These are phyloP conservation scores for Boletus pseudo-olivaceus DNA, from an alignment of 768 basidiomycete genomes.

Conservation along the genomic window DNA sequence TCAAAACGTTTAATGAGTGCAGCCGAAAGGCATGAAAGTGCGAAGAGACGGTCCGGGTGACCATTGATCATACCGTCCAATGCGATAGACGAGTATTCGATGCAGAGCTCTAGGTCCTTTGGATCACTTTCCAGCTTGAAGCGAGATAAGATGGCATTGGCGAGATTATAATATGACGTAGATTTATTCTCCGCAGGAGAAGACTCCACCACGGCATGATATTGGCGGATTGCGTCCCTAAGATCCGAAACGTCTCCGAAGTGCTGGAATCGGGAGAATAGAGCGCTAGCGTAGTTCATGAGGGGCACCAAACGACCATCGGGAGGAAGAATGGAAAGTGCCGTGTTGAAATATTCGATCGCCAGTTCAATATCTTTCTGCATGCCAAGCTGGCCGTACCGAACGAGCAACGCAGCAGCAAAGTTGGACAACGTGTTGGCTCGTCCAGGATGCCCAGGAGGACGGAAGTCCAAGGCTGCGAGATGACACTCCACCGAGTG, in stretches of 20 bases:
- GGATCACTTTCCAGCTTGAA: constrained; percentile 20
- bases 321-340: constrained; percentile 18
- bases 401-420: constrained; percentile 27
- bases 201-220: constrained; percentile 18
- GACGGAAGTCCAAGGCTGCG: constrained; percentile 25
- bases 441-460: constrained; percentile 25
- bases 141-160: constrained; percentile 29
- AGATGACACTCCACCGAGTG: constrained; percentile 28
- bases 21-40: constrained; percentile 21
- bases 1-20: constrained; percentile 25
- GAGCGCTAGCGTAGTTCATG: constrained; percentile 31
- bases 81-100: constrained; percentile 19
- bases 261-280: constrained; percentile 25
- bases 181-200: constrained; percentile 16
- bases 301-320: constrained; percentile 18
- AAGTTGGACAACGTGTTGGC: constrained; percentile 26
- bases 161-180: constrained; percentile 27
- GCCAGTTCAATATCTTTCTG: constrained; percentile 30
- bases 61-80: constrained; percentile 9
- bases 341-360: constrained; percentile 22
- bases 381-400: constrained; percentile 22
- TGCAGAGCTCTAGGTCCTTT: constrained; percentile 23
- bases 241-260: constrained; percentile 21
- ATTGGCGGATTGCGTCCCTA: constrained; percentile 22
- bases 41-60: constrained; percentile 17